Base-by-base conservation (phyloP, 202 grass and related monocot species). In the Schoenoplectus triqueter region DNA sequence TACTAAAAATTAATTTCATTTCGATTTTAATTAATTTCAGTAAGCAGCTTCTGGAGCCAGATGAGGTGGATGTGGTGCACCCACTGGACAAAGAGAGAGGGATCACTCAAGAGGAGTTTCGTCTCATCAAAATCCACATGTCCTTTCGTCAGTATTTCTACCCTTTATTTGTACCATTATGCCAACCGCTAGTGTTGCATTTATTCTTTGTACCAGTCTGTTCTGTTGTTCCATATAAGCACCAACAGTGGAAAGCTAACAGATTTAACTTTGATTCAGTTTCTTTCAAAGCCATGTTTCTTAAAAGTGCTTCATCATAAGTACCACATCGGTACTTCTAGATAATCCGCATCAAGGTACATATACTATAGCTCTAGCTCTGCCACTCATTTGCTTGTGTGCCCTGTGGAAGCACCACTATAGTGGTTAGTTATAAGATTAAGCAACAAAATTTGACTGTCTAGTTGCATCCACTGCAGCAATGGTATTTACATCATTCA, bases 51-150 rank as follows among this genome's bases (percentile, higher is more conserved):
- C 88, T 92, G 82, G 96, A 99, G 18, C 91, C 91, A 50, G 88
- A 99, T 68, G 86, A 91, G 5, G 93, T 92, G 85, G 90, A 99
- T 84, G 69, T 92, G 41, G 93, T 99, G 22, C 93, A 86, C 4
- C 73, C 64, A 48, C 85, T 86, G 44, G 96, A 98, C 75, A 90
- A 88, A 76, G 96, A 99, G 84, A 86, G 89, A 10, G 91, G 96
- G n/a, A 95, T 94, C 88, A 95, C 91, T 10, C 82, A 88, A 63
- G 93, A 92, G 87, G 96, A 99, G 80, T 94, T 95, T 68, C 90
- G 91, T 78, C 91, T 95, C 66, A 86, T 99, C 82, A 99, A 95
- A 81, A 95, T 95, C 86, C 93, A 99, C 88, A 99, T 99, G 93
- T 95, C 91, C 62, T 87, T 86, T 85, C 90, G 96, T 92, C 84